Base-by-base conservation (phyloP, 2,329 filamentous ascomycete genomes). In the Myriosclerotinia duriaeana region DNA sequence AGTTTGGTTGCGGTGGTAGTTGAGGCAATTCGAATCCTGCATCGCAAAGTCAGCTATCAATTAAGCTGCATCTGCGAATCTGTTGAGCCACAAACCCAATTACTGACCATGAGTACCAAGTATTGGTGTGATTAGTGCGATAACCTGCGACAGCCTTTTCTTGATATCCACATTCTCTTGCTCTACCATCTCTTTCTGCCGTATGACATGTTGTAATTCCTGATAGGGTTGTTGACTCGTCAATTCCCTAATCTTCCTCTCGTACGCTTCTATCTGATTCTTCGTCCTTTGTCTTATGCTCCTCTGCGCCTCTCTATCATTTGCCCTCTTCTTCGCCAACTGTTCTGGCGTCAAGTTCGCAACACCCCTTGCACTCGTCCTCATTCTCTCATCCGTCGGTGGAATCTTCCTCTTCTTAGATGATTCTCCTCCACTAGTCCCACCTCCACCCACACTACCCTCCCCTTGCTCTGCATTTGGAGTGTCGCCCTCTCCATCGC, bases 261-360 rank as follows among this genome's bases (percentile, higher is more conserved):
- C 91, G 62, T 96, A 82, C 40, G 82, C 82, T 76, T 96, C 91
- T 74, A 97, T 96, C 78, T 93, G 91, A 75, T 90, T 87, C 80
- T 93, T 94, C 50, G 93, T 96, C 72, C 93, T 85, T 77, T 93
- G 91, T 60, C 93, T 84, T 70, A 96, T 97, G 50, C 92, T 92
- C 54, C 92, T 86, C 79, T 97, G 93, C 50, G 93, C 93, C 78
- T 96, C 92, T 69, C 93, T 87, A 78, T 97, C 93, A 80, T 97
- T 97, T 74, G 92, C 92, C 70, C 93, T 85, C 81, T 97, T 97
- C 78, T 93, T 90, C 40, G 90, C 91, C 67, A 97, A 85, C 79
- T 97, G 93, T 69, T 93, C 90, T 7, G 92, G 90, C 14, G 92
- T 96, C 76, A 97, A 84, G 75, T 92, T 95, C 70, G 92, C 92